Percentiles rank a stretch among this genome's conserved stretches.
Conservation (phyloP, 257 asterid species). For the Nicotiana paniculata region DNA sequence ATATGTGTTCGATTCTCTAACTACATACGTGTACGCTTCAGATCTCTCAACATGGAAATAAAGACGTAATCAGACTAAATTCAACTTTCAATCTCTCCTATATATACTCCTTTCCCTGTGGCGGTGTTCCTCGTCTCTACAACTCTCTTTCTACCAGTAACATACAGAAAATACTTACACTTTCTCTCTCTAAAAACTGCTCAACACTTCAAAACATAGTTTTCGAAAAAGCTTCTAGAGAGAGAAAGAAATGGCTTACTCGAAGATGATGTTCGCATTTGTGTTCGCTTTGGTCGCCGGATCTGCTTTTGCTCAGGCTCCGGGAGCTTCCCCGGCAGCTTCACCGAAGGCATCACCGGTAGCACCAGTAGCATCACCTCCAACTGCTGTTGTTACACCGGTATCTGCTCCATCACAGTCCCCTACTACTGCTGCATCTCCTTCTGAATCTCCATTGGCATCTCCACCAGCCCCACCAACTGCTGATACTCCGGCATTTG, state of each 20-base stretch:
- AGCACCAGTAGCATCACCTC: conserved; percentile 19
- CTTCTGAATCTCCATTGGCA: conserved; percentile 20
- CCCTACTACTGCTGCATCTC: conserved; percentile 2
- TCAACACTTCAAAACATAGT: not conserved
- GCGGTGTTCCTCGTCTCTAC: not conserved
- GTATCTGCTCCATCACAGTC: conserved; percentile 20
- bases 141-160: not conserved
- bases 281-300: conserved; percentile 31
- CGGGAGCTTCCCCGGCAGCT: conserved; percentile 39
- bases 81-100: not conserved
- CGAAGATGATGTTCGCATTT: conserved; percentile 12
- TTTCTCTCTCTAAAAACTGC: conserved; percentile 13
- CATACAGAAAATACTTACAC: not conserved
- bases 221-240: not conserved
- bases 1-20: not conserved
- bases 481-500: conserved; percentile 16
- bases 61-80: not conserved
- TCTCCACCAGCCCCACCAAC: conserved; percentile 33
- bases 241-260: conserved; percentile 23
- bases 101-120: conserved; percentile 1
- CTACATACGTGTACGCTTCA: conserved; percentile 12
- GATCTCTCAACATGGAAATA: conserved; percentile 7
- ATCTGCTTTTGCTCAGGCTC: conserved; percentile 43
- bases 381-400: conserved; percentile 14
- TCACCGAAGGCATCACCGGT: conserved; percentile 30